Evolutionary conservation across 345 rosid species (phyloP), one percentile per base, ranked within the genome.

Genomic region (Cardiospermum halicacabum): DNA sequence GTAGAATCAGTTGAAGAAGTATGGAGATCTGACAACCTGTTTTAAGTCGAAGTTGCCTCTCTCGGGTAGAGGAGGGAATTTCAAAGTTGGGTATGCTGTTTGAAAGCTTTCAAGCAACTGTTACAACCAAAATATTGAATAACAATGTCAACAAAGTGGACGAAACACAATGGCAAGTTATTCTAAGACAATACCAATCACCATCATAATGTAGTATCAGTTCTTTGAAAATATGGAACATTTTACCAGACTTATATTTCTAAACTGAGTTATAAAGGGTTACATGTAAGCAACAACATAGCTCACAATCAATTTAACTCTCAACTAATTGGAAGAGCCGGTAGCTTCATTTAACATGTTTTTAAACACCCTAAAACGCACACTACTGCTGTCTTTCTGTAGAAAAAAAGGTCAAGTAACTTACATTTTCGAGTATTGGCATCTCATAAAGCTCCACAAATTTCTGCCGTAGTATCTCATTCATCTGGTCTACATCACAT

Each of bases 381-480:
- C 34, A 22, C 24, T 25, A 4, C 3, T 24, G 58, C 68, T 24
- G 25, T 3, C 49, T 37, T 31, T 24, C 11, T 12, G 24, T 55
- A 25, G 7, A n/a, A 24, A 31, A 64, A 71, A 62, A 61, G 53
- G 22, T 53, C 57, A 65, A 13, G 1, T 53, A 15, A 81, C 98
- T 90, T 82, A 91, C 99, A 81, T 85, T 86, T 80, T 94, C 99
- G 22, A 94, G 96, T 56, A 94, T 77, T 24, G 97, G 95, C 75
- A 56, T 78, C 78, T 69, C 71, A 72, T 94, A 89, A 59, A 94
- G 89, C 82, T 94, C 99, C 68, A 94, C 97, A 69, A 94, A 94
- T 66, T 91, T 87, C 64, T 85, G 89, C 53, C 97, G 69, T 4
- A 94, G 95, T 71, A 94, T 85, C 81, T 36, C 69, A 77, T 94